Evolutionary conservation across 257 asterid species (phyloP).

Genomic region (Plantago ovata): DNA sequence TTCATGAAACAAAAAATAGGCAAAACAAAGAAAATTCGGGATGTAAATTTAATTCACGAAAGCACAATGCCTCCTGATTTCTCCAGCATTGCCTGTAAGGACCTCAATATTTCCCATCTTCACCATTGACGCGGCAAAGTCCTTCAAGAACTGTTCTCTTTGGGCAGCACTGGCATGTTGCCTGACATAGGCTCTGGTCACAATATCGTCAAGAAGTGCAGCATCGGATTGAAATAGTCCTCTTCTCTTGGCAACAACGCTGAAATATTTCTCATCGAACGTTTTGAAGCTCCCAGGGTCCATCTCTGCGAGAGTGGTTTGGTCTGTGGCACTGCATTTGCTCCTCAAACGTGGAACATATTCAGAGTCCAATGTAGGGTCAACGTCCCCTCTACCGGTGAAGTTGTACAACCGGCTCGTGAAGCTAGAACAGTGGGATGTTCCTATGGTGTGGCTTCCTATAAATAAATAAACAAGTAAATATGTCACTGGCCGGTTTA

Average conservation of each 20-base stretch:
- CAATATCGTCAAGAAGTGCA: conserved; percentile 38
- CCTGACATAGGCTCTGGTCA: conserved; percentile 33
- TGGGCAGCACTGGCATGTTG: conserved; percentile 14
- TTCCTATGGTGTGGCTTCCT: conserved; percentile 61
- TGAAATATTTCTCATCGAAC: conserved; percentile 41
- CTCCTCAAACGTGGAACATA: conserved; percentile 34
- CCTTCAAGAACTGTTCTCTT: conserved; percentile 30
- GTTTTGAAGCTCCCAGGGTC: conserved; percentile 51
- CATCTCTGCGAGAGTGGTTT: conserved; percentile 44
- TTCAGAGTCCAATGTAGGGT: conserved; percentile 47
- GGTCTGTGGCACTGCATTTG: conserved; percentile 37
- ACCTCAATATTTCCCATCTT: conserved; percentile 48
- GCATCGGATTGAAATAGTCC: conserved; percentile 48
- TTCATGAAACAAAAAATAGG: too few species aligned
- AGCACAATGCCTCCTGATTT: conserved; percentile 43
- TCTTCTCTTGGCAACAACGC: conserved; percentile 33
- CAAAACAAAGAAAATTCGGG: too few species aligned
- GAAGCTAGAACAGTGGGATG: conserved; percentile 48
- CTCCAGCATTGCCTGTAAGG: conserved; percentile 47
- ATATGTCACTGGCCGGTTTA: too few species aligned
- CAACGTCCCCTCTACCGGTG: conserved; percentile 58
- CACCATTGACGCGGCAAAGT: conserved; percentile 44
- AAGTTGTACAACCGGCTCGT: conserved; percentile 52
- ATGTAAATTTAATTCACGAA: conserved; percentile 29
- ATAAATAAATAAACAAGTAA: too few species aligned